These are phyloP conservation scores for Phaffia tasmanica DNA, from an alignment of 768 basidiomycete genomes.

Conservation along the genomic window DNA sequence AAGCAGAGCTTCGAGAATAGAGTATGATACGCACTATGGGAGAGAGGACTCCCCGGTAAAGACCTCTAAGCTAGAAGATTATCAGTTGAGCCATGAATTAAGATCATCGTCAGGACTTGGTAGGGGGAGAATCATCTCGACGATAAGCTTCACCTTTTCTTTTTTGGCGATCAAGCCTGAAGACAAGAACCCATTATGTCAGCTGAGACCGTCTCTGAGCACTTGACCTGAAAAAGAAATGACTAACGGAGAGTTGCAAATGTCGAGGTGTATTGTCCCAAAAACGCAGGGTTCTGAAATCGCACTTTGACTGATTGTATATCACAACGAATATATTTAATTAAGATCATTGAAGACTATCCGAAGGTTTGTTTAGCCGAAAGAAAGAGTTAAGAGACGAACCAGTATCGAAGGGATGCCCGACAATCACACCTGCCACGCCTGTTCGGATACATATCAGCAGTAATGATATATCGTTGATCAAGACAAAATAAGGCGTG, in stretches of 20 bases:
- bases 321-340: background rate
- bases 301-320: constrained; percentile 33
- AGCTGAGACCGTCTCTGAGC: background rate
- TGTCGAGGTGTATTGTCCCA: constrained; percentile 33
- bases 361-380: background rate
- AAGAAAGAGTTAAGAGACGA: constrained; percentile 22
- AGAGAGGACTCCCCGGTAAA: constrained; percentile 45
- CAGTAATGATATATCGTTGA: background rate
- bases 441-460: background rate
- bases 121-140: background rate
- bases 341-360: constrained; percentile 9
- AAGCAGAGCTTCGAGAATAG: background rate
- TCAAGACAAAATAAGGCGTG: constrained; percentile 50
- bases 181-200: background rate
- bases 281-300: constrained; percentile 36
- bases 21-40: constrained; percentile 52
- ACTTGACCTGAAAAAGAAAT: background rate
- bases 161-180: constrained; percentile 34
- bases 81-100: background rate
- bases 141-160: constrained; percentile 30
- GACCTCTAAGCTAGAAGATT: constrained; percentile 29
- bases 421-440: background rate
- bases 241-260: constrained; percentile 34
- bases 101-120: background rate
- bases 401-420: constrained; percentile 69